phyloP scores from a whole-genome alignment of 202 grass and related monocot species.

The Carex arenaria region DNA sequence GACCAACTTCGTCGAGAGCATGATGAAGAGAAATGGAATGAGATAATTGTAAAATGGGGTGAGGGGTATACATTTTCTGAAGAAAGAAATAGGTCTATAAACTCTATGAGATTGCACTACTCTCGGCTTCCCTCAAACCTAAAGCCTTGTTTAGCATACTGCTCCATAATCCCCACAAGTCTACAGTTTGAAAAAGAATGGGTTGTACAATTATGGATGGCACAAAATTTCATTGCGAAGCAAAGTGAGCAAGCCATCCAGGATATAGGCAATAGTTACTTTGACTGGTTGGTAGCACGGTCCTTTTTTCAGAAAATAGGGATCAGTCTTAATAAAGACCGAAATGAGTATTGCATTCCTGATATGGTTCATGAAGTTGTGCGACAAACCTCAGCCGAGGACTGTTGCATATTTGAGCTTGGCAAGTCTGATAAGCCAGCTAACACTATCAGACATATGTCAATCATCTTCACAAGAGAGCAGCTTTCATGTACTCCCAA shows the following conservation, averaged over 20 bases:
- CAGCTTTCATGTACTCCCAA: not conserved
- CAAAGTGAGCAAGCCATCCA: not conserved
- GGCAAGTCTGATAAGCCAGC: not conserved
- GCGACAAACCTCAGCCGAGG: not conserved
- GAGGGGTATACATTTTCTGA: not conserved
- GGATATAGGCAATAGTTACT: slow-evolving; percentile 26
- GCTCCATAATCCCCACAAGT: slow-evolving; percentile 31
- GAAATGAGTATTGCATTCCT: slow-evolving; percentile 23
- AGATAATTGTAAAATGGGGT: slow-evolving; percentile 22
- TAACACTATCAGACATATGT: slow-evolving; percentile 25
- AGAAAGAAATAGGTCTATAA: not conserved
- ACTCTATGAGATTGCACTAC: slow-evolving; percentile 30
- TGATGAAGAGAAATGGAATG: slow-evolving; percentile 34
- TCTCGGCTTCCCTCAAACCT: slow-evolving; percentile 19
- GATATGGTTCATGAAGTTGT: slow-evolving; percentile 21
- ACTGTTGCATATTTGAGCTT: slow-evolving; percentile 29
- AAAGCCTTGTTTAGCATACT: slow-evolving; percentile 49
- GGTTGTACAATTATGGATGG: slow-evolving; percentile 41
- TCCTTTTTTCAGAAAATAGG: slow-evolving; percentile 31
- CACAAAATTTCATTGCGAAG: slow-evolving; percentile 29
- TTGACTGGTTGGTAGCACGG: slow-evolving; percentile 25
- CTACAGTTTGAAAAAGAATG: slow-evolving; percentile 34
- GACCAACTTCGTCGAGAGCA: slow-evolving; percentile 11
- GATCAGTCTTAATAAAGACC: not conserved
- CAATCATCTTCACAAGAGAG: not conserved